Percentiles rank a stretch among this genome's conserved stretches.
Evolutionary conservation across 2,329 filamentous ascomycete genomes (phyloP).

Genomic region (Penicillium sp.): DNA sequence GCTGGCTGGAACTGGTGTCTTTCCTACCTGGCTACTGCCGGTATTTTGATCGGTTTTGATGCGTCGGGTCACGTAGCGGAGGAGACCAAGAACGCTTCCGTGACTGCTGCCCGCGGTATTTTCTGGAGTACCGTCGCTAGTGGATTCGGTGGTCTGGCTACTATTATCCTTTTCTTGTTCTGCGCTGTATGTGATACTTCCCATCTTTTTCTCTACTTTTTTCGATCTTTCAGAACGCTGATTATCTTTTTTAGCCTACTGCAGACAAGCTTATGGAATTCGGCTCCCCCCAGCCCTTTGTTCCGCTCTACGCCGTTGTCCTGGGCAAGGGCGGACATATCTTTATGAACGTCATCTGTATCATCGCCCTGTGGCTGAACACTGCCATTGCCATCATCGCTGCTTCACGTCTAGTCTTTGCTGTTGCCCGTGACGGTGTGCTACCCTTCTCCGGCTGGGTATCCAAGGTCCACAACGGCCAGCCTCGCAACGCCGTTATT

Average conservation of each 20-base stretch:
- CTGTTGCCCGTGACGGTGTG: conserved; percentile 58
- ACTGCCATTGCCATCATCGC: conserved; percentile 58
- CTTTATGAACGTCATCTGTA: conserved; percentile 57
- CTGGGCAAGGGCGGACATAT: conserved; percentile 55
- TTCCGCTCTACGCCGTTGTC: conserved; percentile 54
- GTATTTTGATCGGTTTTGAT: conserved; percentile 58
- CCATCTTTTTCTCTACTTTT: too few species aligned
- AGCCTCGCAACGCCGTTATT: conserved; percentile 57
- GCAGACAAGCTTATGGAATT: conserved; percentile 52
- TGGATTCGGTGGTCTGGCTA: conserved; percentile 52
- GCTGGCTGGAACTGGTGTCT: conserved; percentile 61
- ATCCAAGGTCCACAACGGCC: conserved; percentile 51
- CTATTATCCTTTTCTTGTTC: conserved; percentile 58
- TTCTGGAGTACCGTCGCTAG: conserved; percentile 58
- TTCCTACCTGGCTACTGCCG: conserved; percentile 57
- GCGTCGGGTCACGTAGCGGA: conserved; percentile 59
- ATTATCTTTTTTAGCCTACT: conserved; percentile 42
- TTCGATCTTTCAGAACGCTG: neutral
- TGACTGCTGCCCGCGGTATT: conserved; percentile 56
- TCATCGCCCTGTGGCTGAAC: conserved; percentile 38
- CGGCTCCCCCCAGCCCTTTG: conserved; percentile 55
- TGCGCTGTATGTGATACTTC: conserved; percentile 37
- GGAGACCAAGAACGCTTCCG: conserved; percentile 56
- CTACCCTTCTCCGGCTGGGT: conserved; percentile 58
- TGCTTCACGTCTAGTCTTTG: conserved; percentile 59